Conservation (phyloP, 2,329 filamentous ascomycete genomes). For the Ascosphaera apis region DNA sequence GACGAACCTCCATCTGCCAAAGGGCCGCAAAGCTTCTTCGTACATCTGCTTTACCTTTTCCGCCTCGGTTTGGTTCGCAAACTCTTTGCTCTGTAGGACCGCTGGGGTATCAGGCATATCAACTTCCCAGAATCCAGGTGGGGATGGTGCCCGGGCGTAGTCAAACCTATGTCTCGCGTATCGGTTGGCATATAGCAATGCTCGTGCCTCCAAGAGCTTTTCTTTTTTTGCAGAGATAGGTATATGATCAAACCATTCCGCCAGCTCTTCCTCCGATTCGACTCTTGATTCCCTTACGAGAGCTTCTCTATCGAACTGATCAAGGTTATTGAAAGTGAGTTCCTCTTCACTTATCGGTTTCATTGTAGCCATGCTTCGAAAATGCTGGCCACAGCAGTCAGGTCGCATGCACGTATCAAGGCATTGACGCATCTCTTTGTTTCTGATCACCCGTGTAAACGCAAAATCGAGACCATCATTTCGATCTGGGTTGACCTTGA, state of each 20-base stretch:
- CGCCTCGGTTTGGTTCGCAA: slow-evolving; percentile 39
- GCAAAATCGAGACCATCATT: slow-evolving; percentile 53
- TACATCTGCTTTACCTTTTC: slow-evolving; percentile 48
- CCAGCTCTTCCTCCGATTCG: slow-evolving; percentile 32
- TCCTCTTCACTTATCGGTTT: slow-evolving; percentile 14
- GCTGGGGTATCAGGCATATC: slow-evolving; percentile 86
- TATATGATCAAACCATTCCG: slow-evolving; percentile 7
- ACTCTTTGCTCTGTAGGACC: slow-evolving; percentile 37
- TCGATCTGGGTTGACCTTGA: slow-evolving; percentile 53
- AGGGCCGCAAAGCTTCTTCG: slow-evolving; percentile 55
- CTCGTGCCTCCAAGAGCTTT: slow-evolving; percentile 52
- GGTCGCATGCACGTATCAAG: slow-evolving; percentile 52
- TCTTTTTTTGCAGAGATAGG: slow-evolving; percentile 12
- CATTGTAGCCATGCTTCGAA: slow-evolving; percentile 38
- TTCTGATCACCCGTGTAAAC: slow-evolving; percentile 51
- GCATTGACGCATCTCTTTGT: slow-evolving; percentile 42
- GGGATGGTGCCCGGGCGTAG: slow-evolving; percentile 46
- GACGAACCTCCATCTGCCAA: slow-evolving; percentile 56
- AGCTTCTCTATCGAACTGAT: slow-evolving; percentile 10
- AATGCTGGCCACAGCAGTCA: slow-evolving; percentile 53
- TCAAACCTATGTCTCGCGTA: slow-evolving; percentile 57
- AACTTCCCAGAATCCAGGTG: slow-evolving; percentile 73
- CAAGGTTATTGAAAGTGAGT: slow-evolving; percentile 12
- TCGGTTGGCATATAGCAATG: slow-evolving; percentile 46
- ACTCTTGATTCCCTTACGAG: slow-evolving; percentile 14